Evolutionary conservation across 306 rosid genomes (phyloP).

Genomic region (Cucumis sativus): DNA sequence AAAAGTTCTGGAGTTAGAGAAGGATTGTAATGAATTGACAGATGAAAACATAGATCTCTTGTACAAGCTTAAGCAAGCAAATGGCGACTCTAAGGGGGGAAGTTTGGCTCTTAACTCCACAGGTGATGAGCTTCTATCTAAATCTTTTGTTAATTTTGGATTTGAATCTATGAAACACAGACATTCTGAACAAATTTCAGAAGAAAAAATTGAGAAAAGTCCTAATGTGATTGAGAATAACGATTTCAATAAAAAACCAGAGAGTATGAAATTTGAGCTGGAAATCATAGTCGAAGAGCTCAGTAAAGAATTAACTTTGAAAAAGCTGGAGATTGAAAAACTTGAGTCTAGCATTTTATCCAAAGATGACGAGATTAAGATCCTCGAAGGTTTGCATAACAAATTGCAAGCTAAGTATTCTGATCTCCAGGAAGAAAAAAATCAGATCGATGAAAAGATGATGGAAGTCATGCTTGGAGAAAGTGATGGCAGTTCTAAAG

Average conservation of each 20-base stretch:
- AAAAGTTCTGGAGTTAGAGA: conserved; percentile 79
- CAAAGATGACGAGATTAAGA: conserved; percentile 24
- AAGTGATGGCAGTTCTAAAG: conserved; percentile 20
- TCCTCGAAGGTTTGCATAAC: conserved; percentile 9
- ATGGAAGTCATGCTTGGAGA: conserved; percentile 21
- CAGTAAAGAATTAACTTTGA: conserved; percentile 20
- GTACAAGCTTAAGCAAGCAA: conserved; percentile 69
- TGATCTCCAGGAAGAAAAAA: conserved; percentile 24
- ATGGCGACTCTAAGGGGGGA: conserved; percentile 24
- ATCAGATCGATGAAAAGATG: conserved; percentile 21
- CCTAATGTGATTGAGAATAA: conserved; percentile 14
- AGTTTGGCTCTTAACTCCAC: conserved; percentile 18
- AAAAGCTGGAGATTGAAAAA: conserved; percentile 11
- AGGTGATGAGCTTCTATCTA: conserved; percentile 18
- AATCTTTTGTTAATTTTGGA: conserved; percentile 31
- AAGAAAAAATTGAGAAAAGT: conserved; percentile 19
- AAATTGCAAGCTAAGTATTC: conserved; percentile 25
- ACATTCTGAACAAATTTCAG: conserved; percentile 22
- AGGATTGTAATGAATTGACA: conserved; percentile 86
- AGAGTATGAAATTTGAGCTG: conserved; percentile 18
- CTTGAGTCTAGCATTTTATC: conserved; percentile 14
- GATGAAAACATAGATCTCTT: conserved; percentile 88
- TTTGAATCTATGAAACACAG: conserved; percentile 31
- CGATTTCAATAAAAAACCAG: conserved; percentile 12
- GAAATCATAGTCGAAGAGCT: conserved; percentile 20